These are phyloP conservation scores for Aureobasidium sp. DNA, from an alignment of 2,329 filamentous ascomycete species.

Conservation along the genomic window DNA sequence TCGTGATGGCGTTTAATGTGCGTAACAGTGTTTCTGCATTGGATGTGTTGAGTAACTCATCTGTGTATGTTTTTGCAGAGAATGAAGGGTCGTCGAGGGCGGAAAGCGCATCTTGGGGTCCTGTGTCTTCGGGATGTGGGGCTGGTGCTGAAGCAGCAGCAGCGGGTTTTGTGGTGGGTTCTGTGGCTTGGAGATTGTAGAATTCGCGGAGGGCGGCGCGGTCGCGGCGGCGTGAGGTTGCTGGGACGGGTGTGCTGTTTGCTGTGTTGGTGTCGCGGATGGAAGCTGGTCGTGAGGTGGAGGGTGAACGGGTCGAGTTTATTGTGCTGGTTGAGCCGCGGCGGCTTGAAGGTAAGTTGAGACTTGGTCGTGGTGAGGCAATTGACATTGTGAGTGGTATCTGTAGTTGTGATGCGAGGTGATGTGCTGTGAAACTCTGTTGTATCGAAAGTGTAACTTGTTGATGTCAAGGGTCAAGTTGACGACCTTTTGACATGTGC, in stretches of 20 bases:
- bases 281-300: conserved; percentile 28
- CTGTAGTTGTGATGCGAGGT: neutral
- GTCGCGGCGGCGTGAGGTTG: conserved; percentile 50
- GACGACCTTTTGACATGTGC: conserved; percentile 3
- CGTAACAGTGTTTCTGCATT: neutral
- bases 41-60: conserved; percentile 41
- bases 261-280: neutral
- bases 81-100: conserved; percentile 44
- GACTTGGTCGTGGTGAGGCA: conserved; percentile 53
- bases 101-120: neutral
- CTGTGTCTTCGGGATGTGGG: neutral
- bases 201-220: conserved; percentile 86
- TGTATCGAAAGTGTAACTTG: conserved; percentile 26
- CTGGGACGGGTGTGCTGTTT: neutral
- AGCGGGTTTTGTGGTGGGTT: conserved; percentile 23
- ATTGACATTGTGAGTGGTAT: conserved; percentile 26
- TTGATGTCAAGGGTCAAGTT: neutral
- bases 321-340: conserved; percentile 62
- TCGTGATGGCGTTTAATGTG: neutral
- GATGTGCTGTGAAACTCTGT: conserved; percentile 25
- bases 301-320: conserved; percentile 44
- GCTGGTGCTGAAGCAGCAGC: neutral
- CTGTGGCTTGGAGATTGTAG: conserved; percentile 67
- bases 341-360: conserved; percentile 55
- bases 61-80: conserved; percentile 62